phyloP scores from a whole-genome alignment of 1,284 basidiomycete species.

The Tylopilus orsonianus region DNA sequence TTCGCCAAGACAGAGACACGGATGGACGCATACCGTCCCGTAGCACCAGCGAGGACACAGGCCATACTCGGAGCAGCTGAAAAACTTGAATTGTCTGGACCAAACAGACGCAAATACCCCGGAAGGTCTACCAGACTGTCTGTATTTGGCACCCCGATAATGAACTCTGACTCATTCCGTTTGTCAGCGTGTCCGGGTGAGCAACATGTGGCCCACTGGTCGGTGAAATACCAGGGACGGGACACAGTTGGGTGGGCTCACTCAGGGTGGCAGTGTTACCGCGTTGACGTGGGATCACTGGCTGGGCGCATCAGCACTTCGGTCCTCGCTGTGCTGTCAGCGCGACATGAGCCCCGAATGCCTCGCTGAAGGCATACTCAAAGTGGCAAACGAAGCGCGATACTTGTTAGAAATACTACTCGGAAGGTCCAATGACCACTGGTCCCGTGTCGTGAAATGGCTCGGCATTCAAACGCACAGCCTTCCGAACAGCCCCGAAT shows the following conservation, averaged over 20 bases:
- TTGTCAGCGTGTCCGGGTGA: too few relatives aligned
- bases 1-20: slow-evolving; percentile 6
- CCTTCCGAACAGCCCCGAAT: slow-evolving; percentile 1
- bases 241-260: too few relatives aligned
- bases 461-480: not conserved
- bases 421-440: not conserved
- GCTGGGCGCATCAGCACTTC: not conserved
- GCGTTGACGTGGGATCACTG: too few relatives aligned
- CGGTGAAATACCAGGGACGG: too few relatives aligned
- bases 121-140: too few relatives aligned
- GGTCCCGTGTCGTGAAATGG: too few relatives aligned
- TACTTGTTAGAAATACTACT: too few relatives aligned
- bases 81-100: not conserved
- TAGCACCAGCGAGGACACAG: slow-evolving; percentile 10
- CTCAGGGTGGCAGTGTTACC: too few relatives aligned
- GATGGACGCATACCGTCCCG: slow-evolving; percentile 12
- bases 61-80: slow-evolving; percentile 22
- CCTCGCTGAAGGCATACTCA: not conserved
- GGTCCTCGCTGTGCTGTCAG: not conserved
- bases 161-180: too few relatives aligned
- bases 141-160: too few relatives aligned
- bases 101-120: not conserved
- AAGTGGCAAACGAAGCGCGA: too few relatives aligned
- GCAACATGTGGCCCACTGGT: too few relatives aligned
- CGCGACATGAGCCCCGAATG: not conserved